These are phyloP conservation scores for Capronia americana DNA, from an alignment of 2,329 filamentous ascomycete species.

Conservation along the genomic window DNA sequence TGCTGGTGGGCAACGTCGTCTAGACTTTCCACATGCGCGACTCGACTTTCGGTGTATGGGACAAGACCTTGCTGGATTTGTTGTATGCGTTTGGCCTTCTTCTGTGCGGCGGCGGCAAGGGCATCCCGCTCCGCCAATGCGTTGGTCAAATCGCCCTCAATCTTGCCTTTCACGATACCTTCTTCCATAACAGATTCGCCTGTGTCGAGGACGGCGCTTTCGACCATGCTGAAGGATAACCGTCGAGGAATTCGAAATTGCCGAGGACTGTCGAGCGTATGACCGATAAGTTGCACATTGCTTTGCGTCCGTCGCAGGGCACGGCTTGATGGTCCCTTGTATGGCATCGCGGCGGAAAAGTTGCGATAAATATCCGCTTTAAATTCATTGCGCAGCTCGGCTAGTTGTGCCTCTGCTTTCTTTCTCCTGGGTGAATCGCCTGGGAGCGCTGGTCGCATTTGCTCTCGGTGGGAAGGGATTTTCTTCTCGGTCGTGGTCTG, in stretches of 20 bases:
- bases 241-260: slow-evolving; percentile 46
- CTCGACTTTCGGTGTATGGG: slow-evolving; percentile 53
- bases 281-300: slow-evolving; percentile 28
- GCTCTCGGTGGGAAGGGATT: slow-evolving; percentile 33
- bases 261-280: slow-evolving; percentile 28
- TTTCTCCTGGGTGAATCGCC: slow-evolving; percentile 37
- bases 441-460: slow-evolving; percentile 29
- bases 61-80: slow-evolving; percentile 47
- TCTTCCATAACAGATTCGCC: slow-evolving; percentile 39
- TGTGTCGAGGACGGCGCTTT: slow-evolving; percentile 51
- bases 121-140: slow-evolving; percentile 40
- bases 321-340: slow-evolving; percentile 32
- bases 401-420: slow-evolving; percentile 33
- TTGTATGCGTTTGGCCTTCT: slow-evolving; percentile 49
- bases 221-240: slow-evolving; percentile 56
- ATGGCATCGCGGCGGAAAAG: slow-evolving; percentile 33
- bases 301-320: slow-evolving; percentile 38
- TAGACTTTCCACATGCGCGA: slow-evolving; percentile 60
- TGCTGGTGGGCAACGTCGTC: slow-evolving; percentile 68
- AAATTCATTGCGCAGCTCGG: slow-evolving; percentile 35
- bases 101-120: slow-evolving; percentile 49
- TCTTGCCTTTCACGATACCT: slow-evolving; percentile 25
- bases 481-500: slow-evolving; percentile 26
- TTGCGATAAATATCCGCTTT: slow-evolving; percentile 34
- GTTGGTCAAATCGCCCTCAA: slow-evolving; percentile 35